Conservation (phyloP, 805 yeast genomes). For the Ogataea paraovalis region DNA sequence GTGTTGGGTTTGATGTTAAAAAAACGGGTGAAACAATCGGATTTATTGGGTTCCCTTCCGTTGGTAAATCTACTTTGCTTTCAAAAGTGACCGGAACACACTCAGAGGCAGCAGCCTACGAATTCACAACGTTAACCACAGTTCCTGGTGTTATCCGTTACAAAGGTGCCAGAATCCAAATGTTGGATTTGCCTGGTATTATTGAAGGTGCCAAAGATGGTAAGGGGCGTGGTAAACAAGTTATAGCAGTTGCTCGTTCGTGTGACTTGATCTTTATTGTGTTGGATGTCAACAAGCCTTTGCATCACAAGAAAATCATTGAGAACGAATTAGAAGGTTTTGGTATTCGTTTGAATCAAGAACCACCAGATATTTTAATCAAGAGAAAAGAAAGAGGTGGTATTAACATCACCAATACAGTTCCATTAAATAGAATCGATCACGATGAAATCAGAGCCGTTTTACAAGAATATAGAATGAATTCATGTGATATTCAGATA, state of each 20-base stretch:
- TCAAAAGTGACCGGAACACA: constrained; percentile 92
- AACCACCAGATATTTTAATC: constrained; percentile 88
- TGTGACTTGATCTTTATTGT: constrained; percentile 92
- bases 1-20: constrained; percentile 97
- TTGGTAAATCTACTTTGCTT: constrained; percentile 81
- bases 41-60: constrained; percentile 97
- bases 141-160: constrained; percentile 96
- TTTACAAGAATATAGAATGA: constrained; percentile 90
- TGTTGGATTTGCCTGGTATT: constrained; percentile 88
- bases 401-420: constrained; percentile 87
- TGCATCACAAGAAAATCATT: constrained; percentile 88
- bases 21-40: constrained; percentile 97
- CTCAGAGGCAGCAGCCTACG: constrained; percentile 97
- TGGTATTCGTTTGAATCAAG: constrained; percentile 89
- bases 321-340: constrained; percentile 96
- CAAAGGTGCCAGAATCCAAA: constrained; percentile 96
- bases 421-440: constrained; percentile 86
- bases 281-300: constrained; percentile 92
- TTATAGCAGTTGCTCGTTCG: constrained; percentile 98
- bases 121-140: constrained; percentile 94
- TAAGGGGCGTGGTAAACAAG: constrained; percentile 92
- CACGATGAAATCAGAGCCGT: constrained; percentile 94
- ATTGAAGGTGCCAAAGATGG: constrained; percentile 92
- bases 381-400: constrained; percentile 97
- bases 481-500: constrained; percentile 93